Percentiles rank a stretch among this genome's conserved stretches.
Conservation (phyloP, 768 basidiomycete species). For the Leccinum uliginosum region DNA sequence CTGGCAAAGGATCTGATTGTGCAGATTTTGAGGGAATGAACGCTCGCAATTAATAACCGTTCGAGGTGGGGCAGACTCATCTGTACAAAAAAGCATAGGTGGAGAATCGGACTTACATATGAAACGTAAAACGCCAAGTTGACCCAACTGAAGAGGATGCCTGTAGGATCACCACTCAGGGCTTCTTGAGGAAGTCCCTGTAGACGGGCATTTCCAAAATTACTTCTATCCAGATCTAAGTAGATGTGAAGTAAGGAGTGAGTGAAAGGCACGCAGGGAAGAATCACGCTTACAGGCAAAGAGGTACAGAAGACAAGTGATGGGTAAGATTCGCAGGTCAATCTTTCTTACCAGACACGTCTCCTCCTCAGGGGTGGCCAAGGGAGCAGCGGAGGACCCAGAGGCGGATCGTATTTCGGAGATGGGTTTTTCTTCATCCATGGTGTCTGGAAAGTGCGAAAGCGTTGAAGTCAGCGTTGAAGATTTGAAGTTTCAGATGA, state of each 20-base stretch:
- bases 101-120: constrained; percentile 43
- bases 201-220: constrained; percentile 77
- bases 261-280: neutral
- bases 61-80: neutral
- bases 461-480: neutral
- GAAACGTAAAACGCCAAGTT: constrained; percentile 77
- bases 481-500: neutral
- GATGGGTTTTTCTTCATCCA: constrained; percentile 19
- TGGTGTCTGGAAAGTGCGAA: neutral
- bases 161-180: constrained; percentile 63
- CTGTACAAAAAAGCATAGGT: neutral
- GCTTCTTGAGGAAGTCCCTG: constrained; percentile 65
- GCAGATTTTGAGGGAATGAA: neutral
- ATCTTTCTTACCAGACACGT: constrained; percentile 35
- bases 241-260: neutral
- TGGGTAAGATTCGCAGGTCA: constrained; percentile 36
- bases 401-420: neutral
- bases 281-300: constrained; percentile 56
- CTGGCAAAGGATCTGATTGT: constrained; percentile 58
- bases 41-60: constrained; percentile 16
- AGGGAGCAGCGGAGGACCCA: neutral
- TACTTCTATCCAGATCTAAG: constrained; percentile 63
- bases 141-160: constrained; percentile 69
- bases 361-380: constrained; percentile 33
- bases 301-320: constrained; percentile 69